These are phyloP conservation scores for Beverwykella pulmonaria DNA, from an alignment of 495 filamentous ascomycete genomes.

Conservation along the genomic window DNA sequence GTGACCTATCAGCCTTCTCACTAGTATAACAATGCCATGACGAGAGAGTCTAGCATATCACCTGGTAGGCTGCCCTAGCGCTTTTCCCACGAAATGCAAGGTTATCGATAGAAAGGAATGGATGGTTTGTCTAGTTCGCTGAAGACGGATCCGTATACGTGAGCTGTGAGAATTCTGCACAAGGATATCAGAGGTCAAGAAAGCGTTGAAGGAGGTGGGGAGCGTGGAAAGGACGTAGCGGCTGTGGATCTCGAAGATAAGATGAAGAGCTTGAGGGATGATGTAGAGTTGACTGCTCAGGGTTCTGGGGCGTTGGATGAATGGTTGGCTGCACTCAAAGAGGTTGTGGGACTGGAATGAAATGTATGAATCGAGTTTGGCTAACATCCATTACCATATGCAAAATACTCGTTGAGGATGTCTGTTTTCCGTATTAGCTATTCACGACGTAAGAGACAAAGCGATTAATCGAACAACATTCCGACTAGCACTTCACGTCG, in stretches of 20 bases:
- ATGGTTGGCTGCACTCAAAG: background rate
- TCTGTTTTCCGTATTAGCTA: too few relatives aligned
- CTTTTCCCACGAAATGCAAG: background rate
- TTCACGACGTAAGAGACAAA: too few relatives aligned
- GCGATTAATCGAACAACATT: too few relatives aligned
- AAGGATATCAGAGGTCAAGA: background rate
- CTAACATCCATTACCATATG: too few relatives aligned
- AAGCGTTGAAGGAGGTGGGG: background rate
- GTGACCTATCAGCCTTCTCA: background rate
- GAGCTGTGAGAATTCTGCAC: too few relatives aligned
- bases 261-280: background rate
- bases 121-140: background rate
- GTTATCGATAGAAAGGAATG: constrained; percentile 3
- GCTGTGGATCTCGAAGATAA: background rate
- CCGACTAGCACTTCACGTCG: too few relatives aligned
- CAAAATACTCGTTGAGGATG: too few relatives aligned
- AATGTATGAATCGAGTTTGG: too few relatives aligned
- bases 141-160: background rate
- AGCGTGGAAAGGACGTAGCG: background rate
- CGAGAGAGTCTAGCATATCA: background rate
- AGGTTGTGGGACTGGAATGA: background rate
- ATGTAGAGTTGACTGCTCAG: background rate
- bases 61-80: background rate
- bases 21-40: background rate
- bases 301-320: background rate